Conservation (phyloP, 768 basidiomycete species). For the Psilocybe subaeruginosa region DNA sequence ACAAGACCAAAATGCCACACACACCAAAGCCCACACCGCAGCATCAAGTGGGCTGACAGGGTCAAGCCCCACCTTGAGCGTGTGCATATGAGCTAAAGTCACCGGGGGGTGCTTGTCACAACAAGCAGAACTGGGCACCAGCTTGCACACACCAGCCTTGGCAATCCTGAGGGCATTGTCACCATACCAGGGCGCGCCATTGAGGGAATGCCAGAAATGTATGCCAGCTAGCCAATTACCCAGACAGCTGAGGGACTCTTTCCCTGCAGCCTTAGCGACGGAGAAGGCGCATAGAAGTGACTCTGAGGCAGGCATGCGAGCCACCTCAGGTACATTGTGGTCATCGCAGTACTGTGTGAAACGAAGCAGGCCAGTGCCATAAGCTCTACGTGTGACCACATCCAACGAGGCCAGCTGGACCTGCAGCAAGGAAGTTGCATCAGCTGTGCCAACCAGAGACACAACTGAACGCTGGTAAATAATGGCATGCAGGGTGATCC, state of each 20-base stretch:
- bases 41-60: neutral
- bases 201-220: too few species aligned
- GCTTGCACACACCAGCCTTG: too few species aligned
- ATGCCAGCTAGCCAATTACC: too few species aligned
- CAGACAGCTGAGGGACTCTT: neutral
- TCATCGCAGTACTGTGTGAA: conserved; percentile 37
- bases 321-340: conserved; percentile 21
- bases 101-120: conserved; percentile 18
- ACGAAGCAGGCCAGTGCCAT: conserved; percentile 33
- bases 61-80: neutral
- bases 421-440: neutral
- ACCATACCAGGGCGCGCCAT: too few species aligned
- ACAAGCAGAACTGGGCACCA: too few species aligned
- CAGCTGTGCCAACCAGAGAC: neutral
- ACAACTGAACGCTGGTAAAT: neutral
- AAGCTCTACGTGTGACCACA: conserved; percentile 11
- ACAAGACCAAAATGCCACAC: neutral
- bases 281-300: conserved; percentile 23
- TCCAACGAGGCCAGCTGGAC: conserved; percentile 5
- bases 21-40: neutral
- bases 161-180: too few species aligned
- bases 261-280: conserved; percentile 14
- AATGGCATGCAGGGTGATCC: neutral
- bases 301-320: conserved; percentile 31
- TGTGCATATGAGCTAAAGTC: conserved; percentile 24